Evolutionary conservation across 495 filamentous ascomycete species (phyloP).

Genomic region (Filosporella fistucella): DNA sequence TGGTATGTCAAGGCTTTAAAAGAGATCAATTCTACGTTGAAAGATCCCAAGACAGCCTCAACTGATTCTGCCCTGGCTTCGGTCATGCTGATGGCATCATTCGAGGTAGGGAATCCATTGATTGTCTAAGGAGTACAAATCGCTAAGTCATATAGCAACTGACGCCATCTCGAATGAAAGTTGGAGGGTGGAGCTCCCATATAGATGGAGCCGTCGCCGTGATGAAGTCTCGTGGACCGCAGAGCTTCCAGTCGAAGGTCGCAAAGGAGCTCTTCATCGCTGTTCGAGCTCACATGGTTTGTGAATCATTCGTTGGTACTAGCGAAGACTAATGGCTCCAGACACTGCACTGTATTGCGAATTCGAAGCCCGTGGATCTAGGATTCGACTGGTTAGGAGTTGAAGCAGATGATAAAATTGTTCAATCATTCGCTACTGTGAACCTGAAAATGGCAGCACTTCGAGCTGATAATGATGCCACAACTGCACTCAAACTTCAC

Average conservation of each 20-base stretch:
- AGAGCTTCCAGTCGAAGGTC: conserved; percentile 41
- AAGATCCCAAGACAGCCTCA: conserved; percentile 36
- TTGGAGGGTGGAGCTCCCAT: conserved; percentile 46
- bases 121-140: too few relatives aligned
- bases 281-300: conserved; percentile 46
- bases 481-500: conserved; percentile 28
- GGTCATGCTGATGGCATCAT: conserved; percentile 56
- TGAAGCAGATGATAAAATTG: conserved; percentile 32
- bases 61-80: conserved; percentile 55
- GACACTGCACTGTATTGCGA: conserved; percentile 41
- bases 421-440: conserved; percentile 34
- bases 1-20: conserved; percentile 47
- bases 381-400: conserved; percentile 41
- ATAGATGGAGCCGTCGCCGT: conserved; percentile 48
- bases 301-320: conserved; percentile 2
- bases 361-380: conserved; percentile 35
- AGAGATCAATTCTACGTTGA: conserved; percentile 47
- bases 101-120: conserved; percentile 45
- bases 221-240: conserved; percentile 42
- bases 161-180: conserved; percentile 38
- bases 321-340: conserved; percentile 14
- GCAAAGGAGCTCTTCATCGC: conserved; percentile 41
- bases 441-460: conserved; percentile 40
- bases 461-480: conserved; percentile 35
- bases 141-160: conserved; percentile 30